Percentiles rank a stretch among this genome's conserved stretches.
Evolutionary conservation across 495 filamentous ascomycete species (phyloP).

Genomic region (Xylaria acuta): DNA sequence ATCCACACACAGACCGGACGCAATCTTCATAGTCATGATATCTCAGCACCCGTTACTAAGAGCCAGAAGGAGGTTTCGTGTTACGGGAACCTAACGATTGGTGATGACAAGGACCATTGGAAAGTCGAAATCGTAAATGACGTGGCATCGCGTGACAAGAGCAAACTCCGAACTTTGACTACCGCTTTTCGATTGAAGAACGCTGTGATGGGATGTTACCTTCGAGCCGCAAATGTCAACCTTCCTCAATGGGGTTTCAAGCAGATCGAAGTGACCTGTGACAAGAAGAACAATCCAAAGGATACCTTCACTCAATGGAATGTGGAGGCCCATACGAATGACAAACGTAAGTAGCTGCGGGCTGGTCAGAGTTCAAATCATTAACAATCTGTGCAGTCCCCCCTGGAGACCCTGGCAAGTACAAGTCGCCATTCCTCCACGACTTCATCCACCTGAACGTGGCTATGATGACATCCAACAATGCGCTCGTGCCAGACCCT

Average conservation of each 20-base stretch:
- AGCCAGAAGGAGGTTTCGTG: conserved; percentile 89
- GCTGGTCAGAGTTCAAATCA: not conserved
- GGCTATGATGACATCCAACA: conserved; percentile 99
- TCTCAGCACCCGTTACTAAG: conserved; percentile 89
- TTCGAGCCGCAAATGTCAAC: conserved; percentile 94
- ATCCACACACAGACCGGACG: conserved; percentile 96
- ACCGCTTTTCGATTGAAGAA: conserved; percentile 92
- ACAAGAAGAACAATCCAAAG: conserved; percentile 88
- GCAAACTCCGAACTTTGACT: conserved; percentile 88
- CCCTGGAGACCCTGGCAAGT: conserved; percentile 86
- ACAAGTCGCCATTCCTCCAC: conserved; percentile 94
- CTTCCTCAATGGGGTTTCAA: conserved; percentile 99
- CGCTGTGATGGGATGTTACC: conserved; percentile 83
- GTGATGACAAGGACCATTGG: conserved; percentile 99
- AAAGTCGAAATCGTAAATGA: conserved; percentile 89
- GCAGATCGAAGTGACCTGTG: conserved; percentile 96
- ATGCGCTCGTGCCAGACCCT: conserved; percentile 94
- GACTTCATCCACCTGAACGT: conserved; percentile 98
- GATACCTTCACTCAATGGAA: conserved; percentile 99
- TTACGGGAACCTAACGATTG: conserved; percentile 96
- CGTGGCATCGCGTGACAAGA: conserved; percentile 82
- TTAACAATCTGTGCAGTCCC: conserved; percentile 68
- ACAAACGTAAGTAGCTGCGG: conserved; percentile 73
- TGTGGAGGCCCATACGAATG: conserved; percentile 92
- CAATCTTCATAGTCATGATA: conserved; percentile 91